phyloP scores from a whole-genome alignment of 352 stramenopile species.

The Thalassiosira hispida region DNA sequence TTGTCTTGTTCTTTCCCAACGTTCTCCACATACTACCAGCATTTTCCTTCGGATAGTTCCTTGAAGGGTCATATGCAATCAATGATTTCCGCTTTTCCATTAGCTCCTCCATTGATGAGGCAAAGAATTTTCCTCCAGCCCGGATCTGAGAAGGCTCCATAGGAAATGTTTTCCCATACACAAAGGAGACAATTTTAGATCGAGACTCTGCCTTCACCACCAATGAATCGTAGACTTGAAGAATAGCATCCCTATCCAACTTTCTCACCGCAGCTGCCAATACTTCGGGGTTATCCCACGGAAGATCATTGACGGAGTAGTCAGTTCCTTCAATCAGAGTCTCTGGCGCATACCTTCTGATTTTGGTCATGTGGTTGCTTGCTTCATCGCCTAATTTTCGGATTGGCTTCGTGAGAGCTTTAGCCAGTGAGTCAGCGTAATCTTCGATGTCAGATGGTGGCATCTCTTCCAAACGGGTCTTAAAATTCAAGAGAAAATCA shows the following conservation, averaged over 20 bases:
- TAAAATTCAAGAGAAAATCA: constrained; percentile 76
- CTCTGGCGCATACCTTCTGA: constrained; percentile 72
- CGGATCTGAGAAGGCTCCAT: constrained; percentile 17
- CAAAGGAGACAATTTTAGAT: constrained; percentile 66
- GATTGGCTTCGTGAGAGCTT: constrained; percentile 75
- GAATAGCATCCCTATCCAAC: constrained; percentile 29
- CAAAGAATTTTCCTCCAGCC: neutral
- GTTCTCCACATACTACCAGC: constrained; percentile 17
- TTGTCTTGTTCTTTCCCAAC: constrained; percentile 30
- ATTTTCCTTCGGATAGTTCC: constrained; percentile 9
- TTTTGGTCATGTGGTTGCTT: constrained; percentile 66
- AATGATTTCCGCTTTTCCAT: constrained; percentile 37
- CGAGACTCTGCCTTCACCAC: constrained; percentile 51
- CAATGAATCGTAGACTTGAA: constrained; percentile 40
- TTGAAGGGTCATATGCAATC: constrained; percentile 45
- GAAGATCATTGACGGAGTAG: constrained; percentile 47
- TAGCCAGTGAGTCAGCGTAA: constrained; percentile 65
- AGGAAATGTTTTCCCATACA: constrained; percentile 80
- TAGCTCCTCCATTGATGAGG: constrained; percentile 26
- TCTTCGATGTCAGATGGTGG: constrained; percentile 64
- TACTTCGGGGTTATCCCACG: constrained; percentile 57
- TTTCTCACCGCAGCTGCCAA: constrained; percentile 32
- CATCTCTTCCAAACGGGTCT: constrained; percentile 61
- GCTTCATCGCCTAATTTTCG: constrained; percentile 71
- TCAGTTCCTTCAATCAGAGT: constrained; percentile 31